Conservation (phyloP, 768 basidiomycete genomes). For the Psilocybe azurescens region DNA sequence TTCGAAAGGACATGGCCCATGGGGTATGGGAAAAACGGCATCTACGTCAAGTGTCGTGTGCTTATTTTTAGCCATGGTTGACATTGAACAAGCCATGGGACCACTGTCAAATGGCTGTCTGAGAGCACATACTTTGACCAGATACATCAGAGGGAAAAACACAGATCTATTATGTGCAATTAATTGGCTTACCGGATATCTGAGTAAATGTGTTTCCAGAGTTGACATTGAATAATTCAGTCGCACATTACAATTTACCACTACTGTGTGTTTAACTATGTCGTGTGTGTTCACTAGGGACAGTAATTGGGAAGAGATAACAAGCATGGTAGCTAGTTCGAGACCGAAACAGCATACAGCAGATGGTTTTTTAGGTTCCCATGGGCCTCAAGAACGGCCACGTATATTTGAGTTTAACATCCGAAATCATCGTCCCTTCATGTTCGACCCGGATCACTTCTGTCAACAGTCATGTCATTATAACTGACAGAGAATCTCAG, state of each 20-base stretch:
- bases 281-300: no score
- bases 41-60: background rate
- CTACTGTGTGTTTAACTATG: no score
- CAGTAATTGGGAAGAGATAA: no score
- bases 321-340: no score
- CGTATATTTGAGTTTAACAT: background rate
- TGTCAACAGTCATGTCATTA: conserved; percentile 2
- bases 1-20: background rate
- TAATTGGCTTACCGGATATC: no score
- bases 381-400: background rate
- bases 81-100: background rate
- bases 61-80: background rate
- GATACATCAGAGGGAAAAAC: no score
- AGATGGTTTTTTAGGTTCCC: no score
- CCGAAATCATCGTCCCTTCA: background rate
- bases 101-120: background rate
- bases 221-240: no score
- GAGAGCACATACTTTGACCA: no score
- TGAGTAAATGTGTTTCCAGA: no score
- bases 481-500: conserved; percentile 2
- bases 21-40: background rate
- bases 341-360: no score
- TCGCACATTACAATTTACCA: background rate
- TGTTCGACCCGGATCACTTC: conserved; percentile 14
- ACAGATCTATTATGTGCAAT: no score